Evolutionary conservation across 2,329 filamentous ascomycete genomes (phyloP), one percentile per base, ranked within the genome.

Genomic region (Ampelomyces quisqualis): DNA sequence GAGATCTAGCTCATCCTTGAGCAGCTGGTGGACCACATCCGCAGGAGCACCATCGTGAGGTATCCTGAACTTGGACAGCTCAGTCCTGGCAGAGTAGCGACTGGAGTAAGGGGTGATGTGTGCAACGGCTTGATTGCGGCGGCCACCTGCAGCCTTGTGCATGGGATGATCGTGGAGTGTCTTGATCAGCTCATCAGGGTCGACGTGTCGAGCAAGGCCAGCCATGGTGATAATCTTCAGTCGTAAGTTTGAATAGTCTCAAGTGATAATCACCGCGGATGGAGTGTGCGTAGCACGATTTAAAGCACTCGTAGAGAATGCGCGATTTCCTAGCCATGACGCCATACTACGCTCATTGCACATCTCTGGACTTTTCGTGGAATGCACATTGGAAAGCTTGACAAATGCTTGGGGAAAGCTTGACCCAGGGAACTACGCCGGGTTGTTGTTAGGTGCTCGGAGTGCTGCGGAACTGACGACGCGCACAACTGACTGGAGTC

Each of bases 21-120:
- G 58, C 64, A 88, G 74, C 51, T 85, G 80, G 53, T 84, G 80
- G 1, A 84, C 83, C 0, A 79, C 77, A 49, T 85, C 81, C 7
- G 78, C 77, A 0, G 79, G 77, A 10, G 78, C 77, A 3, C 80
- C 79, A 30, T 81, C 68, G 2, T 74, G 60, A 0, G 80, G 79
- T 13, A 84, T 77, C 38, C 67, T 70, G 64, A 79, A 84, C 49
- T 83, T 84, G 6, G 80, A 77, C 10, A 84, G 74, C 44, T 80
- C 76, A 33, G 70, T 68, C 34, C 73, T 64, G 48, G 73, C 73
- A 14, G 78, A 73, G 63, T 83, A 84, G 28, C 76, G 72, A 14
- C 73, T 79, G 2, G 76, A 76, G 58, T 82, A 84, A 2, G 52
- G 80, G 4, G 77, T 82, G 7, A 74, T 73, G 52, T 80, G 78